phyloP scores from a whole-genome alignment of 192 early-diverging fungal species.

The Umbelopsis sp. region DNA sequence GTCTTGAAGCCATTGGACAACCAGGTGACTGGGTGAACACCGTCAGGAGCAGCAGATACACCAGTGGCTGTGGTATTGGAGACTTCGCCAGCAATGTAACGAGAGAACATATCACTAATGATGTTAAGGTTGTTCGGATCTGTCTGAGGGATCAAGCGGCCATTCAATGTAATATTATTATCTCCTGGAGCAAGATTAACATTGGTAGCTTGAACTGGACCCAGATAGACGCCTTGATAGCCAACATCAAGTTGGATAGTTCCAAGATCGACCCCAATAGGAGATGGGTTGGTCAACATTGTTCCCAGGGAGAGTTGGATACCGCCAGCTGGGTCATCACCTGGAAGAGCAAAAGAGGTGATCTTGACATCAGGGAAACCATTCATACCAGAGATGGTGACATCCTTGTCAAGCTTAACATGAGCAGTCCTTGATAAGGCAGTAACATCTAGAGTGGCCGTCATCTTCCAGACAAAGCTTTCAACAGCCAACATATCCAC shows the following conservation, averaged over 20 bases:
- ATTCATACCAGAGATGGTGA: constrained; percentile 47
- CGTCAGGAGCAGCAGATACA: constrained; percentile 54
- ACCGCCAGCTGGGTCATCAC: constrained; percentile 54
- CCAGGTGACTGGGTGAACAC: constrained; percentile 49
- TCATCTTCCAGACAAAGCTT: constrained; percentile 48
- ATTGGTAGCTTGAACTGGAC: constrained; percentile 45
- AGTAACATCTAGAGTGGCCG: constrained; percentile 40
- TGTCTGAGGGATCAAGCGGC: constrained; percentile 51
- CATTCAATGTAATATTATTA: constrained; percentile 51
- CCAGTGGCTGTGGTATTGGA: constrained; percentile 50
- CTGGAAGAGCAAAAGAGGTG: constrained; percentile 52
- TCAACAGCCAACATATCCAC: constrained; percentile 48
- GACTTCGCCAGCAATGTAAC: constrained; percentile 48
- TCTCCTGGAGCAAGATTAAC: constrained; percentile 39
- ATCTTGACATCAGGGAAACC: constrained; percentile 55
- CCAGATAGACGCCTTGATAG: constrained; percentile 46
- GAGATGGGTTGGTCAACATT: constrained; percentile 50
- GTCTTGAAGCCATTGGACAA: constrained; percentile 50
- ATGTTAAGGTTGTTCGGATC: constrained; percentile 41
- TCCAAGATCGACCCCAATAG: constrained; percentile 55
- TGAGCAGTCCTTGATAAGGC: constrained; percentile 41
- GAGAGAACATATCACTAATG: constrained; percentile 51
- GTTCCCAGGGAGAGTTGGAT: constrained; percentile 57
- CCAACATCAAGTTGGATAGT: constrained; percentile 49
- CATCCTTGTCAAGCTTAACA: constrained; percentile 46